Base-by-base conservation (phyloP, 306 rosid genomes). In the Psophocarpus tetragonolobus region DNA sequence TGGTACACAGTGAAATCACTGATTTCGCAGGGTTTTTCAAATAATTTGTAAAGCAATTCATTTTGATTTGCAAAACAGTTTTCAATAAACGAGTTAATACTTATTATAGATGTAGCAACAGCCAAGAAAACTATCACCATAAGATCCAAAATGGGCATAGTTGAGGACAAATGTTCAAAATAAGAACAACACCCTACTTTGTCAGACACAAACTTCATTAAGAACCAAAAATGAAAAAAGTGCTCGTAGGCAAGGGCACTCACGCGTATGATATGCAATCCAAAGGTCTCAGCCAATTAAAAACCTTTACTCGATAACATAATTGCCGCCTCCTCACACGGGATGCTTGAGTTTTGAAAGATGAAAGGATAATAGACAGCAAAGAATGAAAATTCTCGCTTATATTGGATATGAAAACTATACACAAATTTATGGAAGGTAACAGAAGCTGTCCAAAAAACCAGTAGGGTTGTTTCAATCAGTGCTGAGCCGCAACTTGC, bases 401-500 rank as follows among this genome's bases (percentile, higher is more conserved):
- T 73, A 71, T 79, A 81, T 73, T 62, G 85, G 63, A 76, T 65
- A 51, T 44, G 65, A 65, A 84, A 89, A 76, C 91, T 92, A 90
- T 92, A 92, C 90, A 92, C 82, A 85, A 84, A 62, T 67, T 57
- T 66, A 62, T 76, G 68, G 79, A 51, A 63, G 70, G 63, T 57
- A 51, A 73, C 63, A 51, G 78, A 76, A 71, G 47, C 24, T 13
- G 64, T 72, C 71, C 78, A 69, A 18, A 77, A 36, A 50, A 39
- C 44, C 56, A 68, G 36, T 57, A 38, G n/a, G 35, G 41, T 30
- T 53, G 57, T 53, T 23, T 20, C 74, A 45, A 77, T 80, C 80
- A 80, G 82, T 81, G 81, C 60, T 88, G 87, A 63, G 82, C 79
- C n/a, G 60, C 80, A 7, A 89, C 97, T 68, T 90, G 94, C 17